Conservation (phyloP, 345 rosid genomes). For the Eucalyptus tenuipes region DNA sequence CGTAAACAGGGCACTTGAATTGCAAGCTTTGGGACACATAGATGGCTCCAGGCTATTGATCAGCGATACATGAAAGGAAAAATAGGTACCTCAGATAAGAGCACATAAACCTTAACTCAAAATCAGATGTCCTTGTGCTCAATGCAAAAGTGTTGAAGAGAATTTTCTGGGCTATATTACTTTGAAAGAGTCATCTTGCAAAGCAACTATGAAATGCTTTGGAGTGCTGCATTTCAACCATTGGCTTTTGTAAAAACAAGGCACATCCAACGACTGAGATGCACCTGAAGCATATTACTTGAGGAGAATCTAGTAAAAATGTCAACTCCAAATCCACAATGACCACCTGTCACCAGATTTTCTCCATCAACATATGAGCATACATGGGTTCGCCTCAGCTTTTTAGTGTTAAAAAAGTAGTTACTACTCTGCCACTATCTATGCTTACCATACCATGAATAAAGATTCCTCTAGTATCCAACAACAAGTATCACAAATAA, state of each 20-base stretch:
- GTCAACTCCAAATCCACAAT: background rate
- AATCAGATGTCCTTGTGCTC: background rate
- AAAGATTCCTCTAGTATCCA: background rate
- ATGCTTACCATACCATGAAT: background rate
- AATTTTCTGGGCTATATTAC: background rate
- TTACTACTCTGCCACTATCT: background rate
- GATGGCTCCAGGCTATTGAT: constrained; percentile 69
- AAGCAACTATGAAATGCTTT: background rate
- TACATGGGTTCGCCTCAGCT: background rate
- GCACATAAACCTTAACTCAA: background rate
- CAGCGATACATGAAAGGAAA: background rate
- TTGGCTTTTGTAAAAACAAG: background rate
- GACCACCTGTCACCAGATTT: background rate
- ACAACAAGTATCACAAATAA: background rate
- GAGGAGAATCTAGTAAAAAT: background rate
- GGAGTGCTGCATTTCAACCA: background rate
- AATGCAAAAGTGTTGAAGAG: background rate
- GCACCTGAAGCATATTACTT: background rate
- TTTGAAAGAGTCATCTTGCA: background rate
- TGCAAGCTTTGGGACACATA: constrained; percentile 74
- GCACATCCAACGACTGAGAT: background rate
- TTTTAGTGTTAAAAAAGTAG: background rate
- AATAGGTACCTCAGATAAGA: background rate
- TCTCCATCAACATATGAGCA: background rate
- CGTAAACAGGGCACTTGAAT: constrained; percentile 62